A percentile compares a stretch with the other conserved stretches of the same genome.
Conservation (phyloP, 78 protist genomes). For the Ministeria vibrans region DNA sequence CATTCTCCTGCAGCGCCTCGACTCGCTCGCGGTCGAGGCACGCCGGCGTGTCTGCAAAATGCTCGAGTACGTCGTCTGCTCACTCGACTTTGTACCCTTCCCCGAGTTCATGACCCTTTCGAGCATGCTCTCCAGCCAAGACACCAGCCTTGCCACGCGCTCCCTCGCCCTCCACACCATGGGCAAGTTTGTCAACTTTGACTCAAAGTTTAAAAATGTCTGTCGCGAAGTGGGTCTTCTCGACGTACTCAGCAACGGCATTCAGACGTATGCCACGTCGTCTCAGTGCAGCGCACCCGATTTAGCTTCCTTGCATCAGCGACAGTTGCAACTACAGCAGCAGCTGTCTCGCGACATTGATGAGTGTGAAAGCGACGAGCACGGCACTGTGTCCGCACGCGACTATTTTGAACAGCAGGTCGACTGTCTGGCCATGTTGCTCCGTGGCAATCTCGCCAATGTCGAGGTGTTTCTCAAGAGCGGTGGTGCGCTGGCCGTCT, state of each 20-base stretch:
- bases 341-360: neutral
- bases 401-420: neutral
- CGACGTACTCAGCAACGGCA: neutral
- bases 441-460: neutral
- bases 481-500: neutral
- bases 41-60: neutral
- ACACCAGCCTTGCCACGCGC: neutral
- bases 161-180: neutral
- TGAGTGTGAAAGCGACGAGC: too few species aligned
- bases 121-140: neutral
- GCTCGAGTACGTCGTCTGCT: slow-evolving; percentile 1
- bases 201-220: neutral
- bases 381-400: too few species aligned
- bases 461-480: neutral
- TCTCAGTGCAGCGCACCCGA: neutral
- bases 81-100: neutral
- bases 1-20: neutral
- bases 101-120: neutral
- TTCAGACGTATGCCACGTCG: neutral
- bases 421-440: neutral
- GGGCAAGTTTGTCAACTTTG: neutral
- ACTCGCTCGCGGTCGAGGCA: neutral
- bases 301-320: neutral
- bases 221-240: neutral
- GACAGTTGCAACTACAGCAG: neutral